Evolutionary conservation across 2,329 filamentous ascomycete genomes (phyloP).

Genomic region (Gnomoniopsis smithogilvyi): DNA sequence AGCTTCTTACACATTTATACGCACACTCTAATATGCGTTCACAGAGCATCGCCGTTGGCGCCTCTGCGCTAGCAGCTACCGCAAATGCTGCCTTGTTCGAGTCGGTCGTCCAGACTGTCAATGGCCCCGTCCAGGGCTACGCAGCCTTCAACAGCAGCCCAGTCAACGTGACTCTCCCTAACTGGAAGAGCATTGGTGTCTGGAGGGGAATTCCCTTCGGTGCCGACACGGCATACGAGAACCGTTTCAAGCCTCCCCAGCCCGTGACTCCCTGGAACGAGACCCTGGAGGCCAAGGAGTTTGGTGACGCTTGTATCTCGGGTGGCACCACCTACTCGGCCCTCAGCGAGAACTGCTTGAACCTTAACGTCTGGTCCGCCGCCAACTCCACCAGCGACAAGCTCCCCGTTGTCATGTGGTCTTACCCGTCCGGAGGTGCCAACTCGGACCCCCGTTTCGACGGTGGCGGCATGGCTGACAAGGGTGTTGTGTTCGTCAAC

Average conservation of each 20-base stretch:
- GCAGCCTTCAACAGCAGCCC: slow-evolving; percentile 21
- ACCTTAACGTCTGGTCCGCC: slow-evolving; percentile 45
- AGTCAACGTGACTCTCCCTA: slow-evolving; percentile 16
- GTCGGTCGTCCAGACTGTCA: slow-evolving; percentile 16
- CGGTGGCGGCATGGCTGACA: slow-evolving; percentile 47
- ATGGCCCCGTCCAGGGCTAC: slow-evolving; percentile 21
- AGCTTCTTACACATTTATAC: not conserved
- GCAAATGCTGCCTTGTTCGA: slow-evolving; percentile 20
- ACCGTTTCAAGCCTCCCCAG: slow-evolving; percentile 43
- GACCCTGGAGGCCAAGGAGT: slow-evolving; percentile 30
- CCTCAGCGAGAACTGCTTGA: slow-evolving; percentile 49
- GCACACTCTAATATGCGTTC: not conserved
- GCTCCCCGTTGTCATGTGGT: slow-evolving; percentile 47
- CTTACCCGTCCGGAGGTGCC: slow-evolving; percentile 59
- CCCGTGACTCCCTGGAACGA: slow-evolving; percentile 24
- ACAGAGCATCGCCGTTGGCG: not conserved
- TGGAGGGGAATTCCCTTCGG: slow-evolving; percentile 51
- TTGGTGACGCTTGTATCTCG: slow-evolving; percentile 36
- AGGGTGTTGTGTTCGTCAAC: slow-evolving; percentile 59
- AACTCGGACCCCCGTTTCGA: slow-evolving; percentile 42
- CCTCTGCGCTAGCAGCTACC: not conserved
- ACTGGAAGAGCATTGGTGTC: slow-evolving; percentile 38
- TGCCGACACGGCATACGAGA: slow-evolving; percentile 33
- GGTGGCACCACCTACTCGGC: slow-evolving; percentile 21
- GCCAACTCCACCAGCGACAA: slow-evolving; percentile 20